Percentiles rank a stretch among this genome's conserved stretches.
Conservation (phyloP, 106 monocot genomes). For the Dendrobium chrysotoxum region DNA sequence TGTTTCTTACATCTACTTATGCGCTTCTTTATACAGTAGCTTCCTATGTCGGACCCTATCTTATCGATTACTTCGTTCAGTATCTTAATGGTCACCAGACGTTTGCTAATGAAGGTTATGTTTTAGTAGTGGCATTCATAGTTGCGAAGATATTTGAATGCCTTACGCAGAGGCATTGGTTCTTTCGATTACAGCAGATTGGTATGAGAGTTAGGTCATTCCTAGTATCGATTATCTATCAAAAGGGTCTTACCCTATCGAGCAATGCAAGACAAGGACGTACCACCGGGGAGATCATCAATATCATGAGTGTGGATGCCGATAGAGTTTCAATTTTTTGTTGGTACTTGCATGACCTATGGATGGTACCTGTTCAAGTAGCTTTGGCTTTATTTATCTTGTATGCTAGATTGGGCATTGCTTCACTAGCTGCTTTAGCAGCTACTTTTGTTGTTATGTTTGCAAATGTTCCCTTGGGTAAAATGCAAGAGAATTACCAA, state of each 20-base stretch:
- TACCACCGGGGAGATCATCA: constrained; percentile 78
- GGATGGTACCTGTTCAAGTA: constrained; percentile 80
- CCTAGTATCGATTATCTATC: constrained; percentile 68
- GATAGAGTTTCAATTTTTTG: constrained; percentile 53
- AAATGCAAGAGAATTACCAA: constrained; percentile 65
- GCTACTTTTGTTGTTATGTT: constrained; percentile 68
- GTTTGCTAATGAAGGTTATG: constrained; percentile 47
- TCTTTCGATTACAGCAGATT: constrained; percentile 61
- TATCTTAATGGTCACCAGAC: constrained; percentile 57
- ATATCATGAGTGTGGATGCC: constrained; percentile 85
- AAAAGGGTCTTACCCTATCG: constrained; percentile 67
- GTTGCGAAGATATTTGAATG: constrained; percentile 72
- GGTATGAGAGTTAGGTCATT: constrained; percentile 44
- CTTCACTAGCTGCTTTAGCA: constrained; percentile 60
- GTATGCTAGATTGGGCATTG: constrained; percentile 61
- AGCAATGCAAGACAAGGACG: constrained; percentile 56
- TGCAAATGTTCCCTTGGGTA: constrained; percentile 57
- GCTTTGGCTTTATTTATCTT: constrained; percentile 54
- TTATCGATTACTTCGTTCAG: constrained; percentile 69
- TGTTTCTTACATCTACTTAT: constrained; percentile 48
- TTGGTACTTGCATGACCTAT: constrained; percentile 86
- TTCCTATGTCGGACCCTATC: constrained; percentile 78
- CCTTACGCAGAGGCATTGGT: constrained; percentile 66
- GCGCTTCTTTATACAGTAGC: constrained; percentile 41
- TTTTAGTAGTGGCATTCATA: constrained; percentile 59